Evolutionary conservation across 371 early-diverging fungal species (phyloP), one percentile per base, ranked within the genome.

Genomic region (Lichtheimia hyalospora): DNA sequence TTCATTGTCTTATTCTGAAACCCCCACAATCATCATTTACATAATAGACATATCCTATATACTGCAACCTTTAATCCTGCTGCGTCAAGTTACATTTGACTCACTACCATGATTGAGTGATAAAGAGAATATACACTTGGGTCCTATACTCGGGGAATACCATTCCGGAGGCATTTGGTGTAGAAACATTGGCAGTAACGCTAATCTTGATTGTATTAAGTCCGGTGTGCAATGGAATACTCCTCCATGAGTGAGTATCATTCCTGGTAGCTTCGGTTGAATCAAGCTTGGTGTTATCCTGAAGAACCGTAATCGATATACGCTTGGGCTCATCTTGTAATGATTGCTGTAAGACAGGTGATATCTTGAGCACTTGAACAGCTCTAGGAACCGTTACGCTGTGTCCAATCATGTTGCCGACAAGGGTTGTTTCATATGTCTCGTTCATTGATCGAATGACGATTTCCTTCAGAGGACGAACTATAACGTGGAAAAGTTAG

Each of bases 71-170:
- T 34, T 25, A 25, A n/a, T 25, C 5, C 25, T 25, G 25, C 25
- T 25, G 25, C 25, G 5, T 8, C 10, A 0, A 34, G 25, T 5
- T 34, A 8, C 34, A 34, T 34, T 34, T 34, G 34, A 34, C 2
- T 2, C 10, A 34, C 48, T 67, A 77, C 68, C 68, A 74, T 24
- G 57, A 52, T 40, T 63, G 70, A 5, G 64, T 68, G 49, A 77
- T 54, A 68, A 74, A 77, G 16, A 77, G 25, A 58, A 71, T 61
- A 57, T 77, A 77, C 5, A 61, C 59, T 58, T 77, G 70, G 15
- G 69, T 70, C 42, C 64, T 64, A 42, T 65, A 74, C 25, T 77
- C 78, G 12, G 78, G 67, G 4, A 60, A 41, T 12, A 40, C 50
- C 4, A 59, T 61, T 10, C 61, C 68, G 13, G 72, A 66, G 23